Conservation (phyloP, 768 basidiomycete genomes). For the Collybia mongolica region DNA sequence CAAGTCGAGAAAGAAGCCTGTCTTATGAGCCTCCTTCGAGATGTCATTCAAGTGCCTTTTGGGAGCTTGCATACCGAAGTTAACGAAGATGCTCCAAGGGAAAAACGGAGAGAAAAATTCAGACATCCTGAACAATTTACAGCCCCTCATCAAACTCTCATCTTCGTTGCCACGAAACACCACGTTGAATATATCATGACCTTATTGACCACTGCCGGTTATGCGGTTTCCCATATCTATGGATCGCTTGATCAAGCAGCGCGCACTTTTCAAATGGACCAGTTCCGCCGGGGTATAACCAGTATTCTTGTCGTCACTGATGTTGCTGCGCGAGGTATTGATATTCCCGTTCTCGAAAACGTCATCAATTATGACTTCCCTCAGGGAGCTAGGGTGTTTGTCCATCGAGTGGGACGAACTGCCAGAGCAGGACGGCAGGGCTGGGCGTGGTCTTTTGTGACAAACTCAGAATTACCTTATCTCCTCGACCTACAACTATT, state of each 20-base stretch:
- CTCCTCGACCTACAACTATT: slow-evolving; percentile 93
- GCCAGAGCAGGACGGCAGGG: slow-evolving; percentile 94
- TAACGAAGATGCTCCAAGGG: slow-evolving; percentile 27
- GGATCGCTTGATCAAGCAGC: slow-evolving; percentile 93
- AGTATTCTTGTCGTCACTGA: slow-evolving; percentile 94
- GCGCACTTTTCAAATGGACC: slow-evolving; percentile 86
- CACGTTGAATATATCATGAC: slow-evolving; percentile 93
- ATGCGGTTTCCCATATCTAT: slow-evolving; percentile 91
- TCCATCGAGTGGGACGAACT: slow-evolving; percentile 96
- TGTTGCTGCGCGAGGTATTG: slow-evolving; percentile 96
- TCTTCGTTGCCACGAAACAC: slow-evolving; percentile 97
- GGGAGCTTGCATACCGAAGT: slow-evolving; percentile 30
- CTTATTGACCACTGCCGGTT: slow-evolving; percentile 78
- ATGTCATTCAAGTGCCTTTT: slow-evolving; percentile 82
- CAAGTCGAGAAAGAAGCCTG: slow-evolving; percentile 94
- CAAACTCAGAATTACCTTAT: slow-evolving; percentile 82
- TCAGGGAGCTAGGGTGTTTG: slow-evolving; percentile 87
- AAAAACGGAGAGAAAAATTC: slow-evolving; percentile 45
- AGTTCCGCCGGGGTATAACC: slow-evolving; percentile 78
- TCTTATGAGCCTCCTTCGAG: slow-evolving; percentile 77
- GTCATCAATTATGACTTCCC: slow-evolving; percentile 99
- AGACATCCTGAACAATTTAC: slow-evolving; percentile 53
- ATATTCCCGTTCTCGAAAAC: slow-evolving; percentile 94
- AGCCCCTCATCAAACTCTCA: slow-evolving; percentile 86
- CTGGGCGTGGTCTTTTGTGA: slow-evolving; percentile 96